These are phyloP conservation scores for Talaromyces ruber DNA, from an alignment of 495 filamentous ascomycete species.

Conservation along the genomic window DNA sequence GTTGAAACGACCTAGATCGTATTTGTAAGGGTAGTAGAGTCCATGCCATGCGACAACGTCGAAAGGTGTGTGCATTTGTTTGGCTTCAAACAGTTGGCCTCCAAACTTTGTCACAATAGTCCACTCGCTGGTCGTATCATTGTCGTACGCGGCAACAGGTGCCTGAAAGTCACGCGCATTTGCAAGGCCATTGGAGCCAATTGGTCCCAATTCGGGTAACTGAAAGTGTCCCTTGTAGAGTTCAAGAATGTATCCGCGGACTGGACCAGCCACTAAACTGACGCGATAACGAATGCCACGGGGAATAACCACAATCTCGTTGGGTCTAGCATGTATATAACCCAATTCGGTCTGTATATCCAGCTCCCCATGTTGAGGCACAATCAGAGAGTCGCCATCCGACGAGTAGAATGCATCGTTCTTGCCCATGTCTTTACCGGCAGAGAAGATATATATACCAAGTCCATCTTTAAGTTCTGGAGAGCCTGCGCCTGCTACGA, in stretches of 20 bases:
- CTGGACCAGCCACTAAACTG: conserved; percentile 51
- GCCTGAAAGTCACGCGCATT: conserved; percentile 85
- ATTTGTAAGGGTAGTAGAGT: conserved; percentile 72
- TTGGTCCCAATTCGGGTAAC: conserved; percentile 82
- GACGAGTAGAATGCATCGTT: conserved; percentile 74
- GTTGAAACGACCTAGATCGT: conserved; percentile 76
- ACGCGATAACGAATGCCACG: conserved; percentile 75
- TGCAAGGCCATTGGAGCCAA: conserved; percentile 79
- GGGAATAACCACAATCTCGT: conserved; percentile 84
- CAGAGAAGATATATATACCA: background rate
- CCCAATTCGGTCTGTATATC: conserved; percentile 85
- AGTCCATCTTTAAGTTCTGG: background rate
- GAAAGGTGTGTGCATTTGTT: conserved; percentile 67
- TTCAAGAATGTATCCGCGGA: conserved; percentile 79
- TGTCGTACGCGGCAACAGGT: conserved; percentile 67
- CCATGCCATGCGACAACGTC: conserved; percentile 83
- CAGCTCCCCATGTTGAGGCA: conserved; percentile 71
- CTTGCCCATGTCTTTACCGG: background rate
- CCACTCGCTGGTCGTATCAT: conserved; percentile 31
- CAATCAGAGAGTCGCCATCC: conserved; percentile 82
- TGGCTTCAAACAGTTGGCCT: conserved; percentile 54
- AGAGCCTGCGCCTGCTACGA: conserved; percentile 20
- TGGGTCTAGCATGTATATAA: conserved; percentile 69
- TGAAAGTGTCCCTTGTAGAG: conserved; percentile 77
- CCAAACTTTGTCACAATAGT: background rate